These are phyloP conservation scores for Tetrapyrgos nigripes DNA, from an alignment of 1,284 basidiomycete species.

Conservation along the genomic window DNA sequence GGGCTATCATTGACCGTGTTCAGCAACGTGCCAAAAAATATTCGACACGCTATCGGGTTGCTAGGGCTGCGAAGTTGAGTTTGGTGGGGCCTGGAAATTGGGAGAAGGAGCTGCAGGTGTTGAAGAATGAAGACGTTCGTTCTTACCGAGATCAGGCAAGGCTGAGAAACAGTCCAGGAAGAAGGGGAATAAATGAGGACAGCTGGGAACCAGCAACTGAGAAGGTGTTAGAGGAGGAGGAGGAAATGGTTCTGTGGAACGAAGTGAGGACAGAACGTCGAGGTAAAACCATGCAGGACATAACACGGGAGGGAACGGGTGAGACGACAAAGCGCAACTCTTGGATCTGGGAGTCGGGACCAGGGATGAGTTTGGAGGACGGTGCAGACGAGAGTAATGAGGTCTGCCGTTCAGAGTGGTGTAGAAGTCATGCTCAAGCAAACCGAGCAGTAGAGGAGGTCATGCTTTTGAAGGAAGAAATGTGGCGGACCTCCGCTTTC, in stretches of 20 bases:
- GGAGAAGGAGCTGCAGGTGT: not conserved
- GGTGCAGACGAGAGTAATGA: not conserved
- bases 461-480: slow-evolving; percentile 7
- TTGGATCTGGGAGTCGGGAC: not conserved
- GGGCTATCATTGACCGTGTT: not conserved
- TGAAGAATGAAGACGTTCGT: not conserved
- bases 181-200: not conserved
- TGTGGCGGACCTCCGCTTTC: not conserved
- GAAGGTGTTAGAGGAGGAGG: not conserved
- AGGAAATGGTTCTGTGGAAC: not conserved
- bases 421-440: slow-evolving; percentile 8
- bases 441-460: slow-evolving; percentile 9
- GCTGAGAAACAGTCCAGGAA: not conserved
- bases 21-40: not conserved
- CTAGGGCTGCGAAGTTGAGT: not conserved
- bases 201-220: not conserved
- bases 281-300: not conserved
- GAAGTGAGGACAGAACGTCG: not conserved
- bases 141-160: not conserved
- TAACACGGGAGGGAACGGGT: not conserved
- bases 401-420: slow-evolving; percentile 9
- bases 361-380: not conserved
- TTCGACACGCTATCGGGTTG: not conserved
- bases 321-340: not conserved
- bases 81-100: not conserved